phyloP scores from a whole-genome alignment of 257 asterid genomes.

The Henckelia pumila region DNA sequence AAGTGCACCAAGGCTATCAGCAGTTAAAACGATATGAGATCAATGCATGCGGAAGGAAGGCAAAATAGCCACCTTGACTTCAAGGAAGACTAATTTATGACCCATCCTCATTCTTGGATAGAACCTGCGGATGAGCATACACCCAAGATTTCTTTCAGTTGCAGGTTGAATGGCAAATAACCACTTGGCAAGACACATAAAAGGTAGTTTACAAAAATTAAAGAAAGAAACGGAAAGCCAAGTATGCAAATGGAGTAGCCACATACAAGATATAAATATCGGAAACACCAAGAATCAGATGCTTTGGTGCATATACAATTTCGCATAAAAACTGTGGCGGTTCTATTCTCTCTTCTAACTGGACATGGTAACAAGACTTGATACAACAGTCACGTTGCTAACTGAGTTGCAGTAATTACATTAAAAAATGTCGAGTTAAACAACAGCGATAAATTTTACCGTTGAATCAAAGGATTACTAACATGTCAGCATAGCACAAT shows the following conservation, averaged over 20 bases:
- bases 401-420: constrained; percentile 8
- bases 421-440: neutral
- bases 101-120: constrained; percentile 78
- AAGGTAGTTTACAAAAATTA: constrained; percentile 14
- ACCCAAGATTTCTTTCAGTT: constrained; percentile 29
- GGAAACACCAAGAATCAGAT: constrained; percentile 18
- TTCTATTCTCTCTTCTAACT: constrained; percentile 8
- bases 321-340: constrained; percentile 11
- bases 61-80: constrained; percentile 57
- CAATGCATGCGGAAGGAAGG: constrained; percentile 22
- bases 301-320: constrained; percentile 5
- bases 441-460: neutral
- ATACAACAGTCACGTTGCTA: constrained; percentile 18
- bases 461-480: neutral
- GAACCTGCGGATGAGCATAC: constrained; percentile 51
- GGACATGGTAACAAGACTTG: constrained; percentile 2
- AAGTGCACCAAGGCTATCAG: constrained; percentile 20
- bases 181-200: constrained; percentile 13
- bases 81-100: constrained; percentile 54
- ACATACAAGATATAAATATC: constrained; percentile 14
- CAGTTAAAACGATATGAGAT: neutral
- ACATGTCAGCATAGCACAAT: neutral
- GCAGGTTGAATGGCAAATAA: constrained; percentile 18
- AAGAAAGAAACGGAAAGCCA: constrained; percentile 6
- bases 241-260: constrained; percentile 2